Evolutionary conservation across 2,329 filamentous ascomycete genomes (phyloP).

Genomic region (Exutisphaerella laricina): DNA sequence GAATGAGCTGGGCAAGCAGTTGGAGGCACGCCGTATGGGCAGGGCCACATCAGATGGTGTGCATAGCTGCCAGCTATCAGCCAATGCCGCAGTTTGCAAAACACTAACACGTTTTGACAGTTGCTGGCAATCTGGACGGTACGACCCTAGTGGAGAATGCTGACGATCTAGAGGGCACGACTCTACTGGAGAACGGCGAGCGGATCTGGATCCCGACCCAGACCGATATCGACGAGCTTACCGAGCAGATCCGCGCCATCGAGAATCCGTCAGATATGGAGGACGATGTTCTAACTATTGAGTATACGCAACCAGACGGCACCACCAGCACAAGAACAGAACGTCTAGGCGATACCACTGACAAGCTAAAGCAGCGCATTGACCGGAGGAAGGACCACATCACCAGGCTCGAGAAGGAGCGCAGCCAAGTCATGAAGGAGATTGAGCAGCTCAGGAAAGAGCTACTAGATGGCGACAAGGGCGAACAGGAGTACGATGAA

Average conservation of each 20-base stretch:
- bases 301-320: slow-evolving; percentile 10
- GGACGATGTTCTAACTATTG: slow-evolving; percentile 17
- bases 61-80: no score
- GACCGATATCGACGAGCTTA: slow-evolving; percentile 17
- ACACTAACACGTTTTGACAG: no score
- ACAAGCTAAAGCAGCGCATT: slow-evolving; percentile 13
- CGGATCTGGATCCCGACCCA: slow-evolving; percentile 9
- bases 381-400: slow-evolving; percentile 14
- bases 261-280: slow-evolving; percentile 16
- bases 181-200: neutral
- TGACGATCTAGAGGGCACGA: neutral
- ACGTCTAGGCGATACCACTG: slow-evolving; percentile 20
- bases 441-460: slow-evolving; percentile 17
- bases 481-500: slow-evolving; percentile 10
- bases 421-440: slow-evolving; percentile 16
- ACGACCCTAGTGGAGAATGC: neutral
- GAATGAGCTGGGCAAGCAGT: neutral
- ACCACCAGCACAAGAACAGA: neutral
- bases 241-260: slow-evolving; percentile 10
- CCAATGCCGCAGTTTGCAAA: no score
- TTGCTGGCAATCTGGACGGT: no score
- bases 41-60: neutral
- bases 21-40: neutral
- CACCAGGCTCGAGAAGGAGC: slow-evolving; percentile 13
- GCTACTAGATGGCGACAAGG: slow-evolving; percentile 12